Evolutionary conservation across 73 alveolate species (phyloP), one percentile per base, ranked within the genome.

Genomic region (Paramecium octaurelia): DNA sequence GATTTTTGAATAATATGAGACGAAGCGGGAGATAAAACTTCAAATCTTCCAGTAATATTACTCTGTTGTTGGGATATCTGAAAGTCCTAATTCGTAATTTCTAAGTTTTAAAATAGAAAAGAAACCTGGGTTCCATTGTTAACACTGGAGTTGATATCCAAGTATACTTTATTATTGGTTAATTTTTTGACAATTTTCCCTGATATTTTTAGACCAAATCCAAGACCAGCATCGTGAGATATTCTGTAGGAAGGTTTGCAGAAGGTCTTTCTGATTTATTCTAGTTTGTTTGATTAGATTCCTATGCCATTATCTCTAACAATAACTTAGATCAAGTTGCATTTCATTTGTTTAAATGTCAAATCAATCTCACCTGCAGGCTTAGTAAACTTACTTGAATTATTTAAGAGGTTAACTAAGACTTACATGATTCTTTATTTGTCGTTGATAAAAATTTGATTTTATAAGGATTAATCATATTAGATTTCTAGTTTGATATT

Each of bases 301-400:
- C 91, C 91, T 16, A 34, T 24, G 1, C 91, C 91, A 23, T 20
- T 24, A 44, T 80, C 91, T 2, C n/a, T 80, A 80, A 80, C 91
- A 21, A 11, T 24, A 9, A 42, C 46, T 80, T 46, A 4, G 18
- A 44, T 31, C 16, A 46, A 23, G 8, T 42, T 31, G n/a, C 44
- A 31, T 42, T 23, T 64, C 20, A 34, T 42, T 8, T 18, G 11
- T 24, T 18, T 46, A 80, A 80, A 31, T 44, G 23, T 0, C 6
- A 80, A 18, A 31, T n/a, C 5, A 6, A 80, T 43, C 0, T 48
- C 34, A 23, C 91, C 91, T 2, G 20, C 29, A 80, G 42, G 46
- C 4, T 80, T 44, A 8, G 91, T 80, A 23, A 43, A 80, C n/a
- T 80, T 80, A 14, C 46, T 21, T 42, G 91, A 80, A 48, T 80